phyloP scores from a whole-genome alignment of 2,329 filamentous ascomycete genomes.

The Pseudocercospora eumusae region DNA sequence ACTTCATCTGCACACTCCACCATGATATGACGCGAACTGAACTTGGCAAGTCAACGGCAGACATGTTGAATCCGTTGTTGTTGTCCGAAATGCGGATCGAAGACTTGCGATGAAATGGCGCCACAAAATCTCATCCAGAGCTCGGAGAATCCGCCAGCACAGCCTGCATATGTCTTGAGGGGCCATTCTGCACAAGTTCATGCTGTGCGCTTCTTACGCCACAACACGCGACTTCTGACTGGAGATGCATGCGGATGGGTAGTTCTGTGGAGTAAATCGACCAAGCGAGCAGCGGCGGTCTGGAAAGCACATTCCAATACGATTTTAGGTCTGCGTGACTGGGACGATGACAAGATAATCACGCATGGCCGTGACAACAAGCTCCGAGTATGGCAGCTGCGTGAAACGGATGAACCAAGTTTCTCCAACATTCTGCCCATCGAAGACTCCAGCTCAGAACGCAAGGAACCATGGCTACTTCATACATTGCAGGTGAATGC shows the following conservation, averaged over 20 bases:
- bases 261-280: constrained; percentile 79
- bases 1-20: background rate
- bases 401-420: constrained; percentile 58
- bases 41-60: background rate
- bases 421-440: constrained; percentile 72
- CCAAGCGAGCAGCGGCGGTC: constrained; percentile 76
- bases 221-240: constrained; percentile 75
- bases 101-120: constrained; percentile 10
- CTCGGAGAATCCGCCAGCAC: constrained; percentile 49
- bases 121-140: constrained; percentile 20
- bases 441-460: constrained; percentile 47
- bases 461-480: constrained; percentile 76
- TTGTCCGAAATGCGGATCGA: background rate
- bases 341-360: constrained; percentile 72
- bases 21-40: background rate
- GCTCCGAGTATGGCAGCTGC: constrained; percentile 79
- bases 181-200: constrained; percentile 84
- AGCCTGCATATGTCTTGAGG: constrained; percentile 72
- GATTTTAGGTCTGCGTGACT: constrained; percentile 72
- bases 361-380: constrained; percentile 93
- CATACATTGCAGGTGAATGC: constrained; percentile 84
- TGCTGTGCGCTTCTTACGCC: constrained; percentile 68
- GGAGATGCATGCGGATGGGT: constrained; percentile 91
- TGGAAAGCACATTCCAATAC: constrained; percentile 83
- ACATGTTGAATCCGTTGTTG: background rate